Base-by-base conservation (phyloP, 2,329 filamentous ascomycete species). In the Venturiaceae sp. region DNA sequence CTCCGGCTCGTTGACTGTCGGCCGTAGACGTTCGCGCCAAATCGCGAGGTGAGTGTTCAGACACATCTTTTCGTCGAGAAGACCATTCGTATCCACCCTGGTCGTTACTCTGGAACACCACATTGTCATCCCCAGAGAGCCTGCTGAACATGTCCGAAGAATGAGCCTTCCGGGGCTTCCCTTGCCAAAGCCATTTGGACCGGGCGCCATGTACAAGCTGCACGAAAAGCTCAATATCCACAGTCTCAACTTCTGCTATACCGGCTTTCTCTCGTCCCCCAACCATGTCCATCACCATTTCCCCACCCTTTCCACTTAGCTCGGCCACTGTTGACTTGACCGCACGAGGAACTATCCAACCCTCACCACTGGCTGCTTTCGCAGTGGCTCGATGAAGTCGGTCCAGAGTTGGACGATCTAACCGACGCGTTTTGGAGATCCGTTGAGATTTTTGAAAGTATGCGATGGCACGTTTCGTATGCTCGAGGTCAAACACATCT, bases 271-370 rank as follows among this genome's bases (percentile, higher is more conserved):
- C 91, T 53, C 87, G 85, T 13, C 60, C 53, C 34, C 77, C 74
- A 5, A 96, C 91, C 78, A 95, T 95, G n/a, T 90, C 92, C 78
- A 95, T 90, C 52, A 96, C 87, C 74, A 96, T 88, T 70, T 96
- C 92, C 53, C 92, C 92, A 57, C 92, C 87, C 70, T 96, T 96
- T 14, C 94, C 92, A 64, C 90, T 90, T 39, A 99, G 83, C 71
- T 96, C 94, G 19, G 88, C 91, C 52, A 97, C 88, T 0, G 92
- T 96, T 3, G 90, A 95, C 69, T 97, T 97, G 66, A 99, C 90
- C 19, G 92, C 92, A 66, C 90, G 87, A 55, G 91, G 89, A n/a
- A 61, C 60, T n/a, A 95, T 89, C 90, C 92, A 96, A 2, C 87
- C 88, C 68, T 96, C 91, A 34, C 90, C 87, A 55, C 87, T 88